These are phyloP conservation scores for Pyrus bretschneideri DNA, from an alignment of 306 rosid species.

Conservation along the genomic window DNA sequence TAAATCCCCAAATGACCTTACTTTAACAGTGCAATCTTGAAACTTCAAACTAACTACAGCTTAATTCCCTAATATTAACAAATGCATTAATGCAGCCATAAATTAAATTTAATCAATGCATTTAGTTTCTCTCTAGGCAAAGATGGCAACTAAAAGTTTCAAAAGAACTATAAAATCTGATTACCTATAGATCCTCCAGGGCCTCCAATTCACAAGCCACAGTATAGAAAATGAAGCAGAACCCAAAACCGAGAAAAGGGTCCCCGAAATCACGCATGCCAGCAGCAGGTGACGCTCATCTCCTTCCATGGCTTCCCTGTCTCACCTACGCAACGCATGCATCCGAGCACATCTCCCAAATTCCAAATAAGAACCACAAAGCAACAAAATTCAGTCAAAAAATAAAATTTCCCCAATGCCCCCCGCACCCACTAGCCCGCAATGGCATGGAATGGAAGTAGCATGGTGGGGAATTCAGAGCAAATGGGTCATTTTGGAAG, in stretches of 20 bases:
- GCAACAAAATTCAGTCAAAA: not conserved
- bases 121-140: not conserved
- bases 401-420: constrained; percentile 7
- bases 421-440: constrained; percentile 31
- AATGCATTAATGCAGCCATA: not conserved
- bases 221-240: constrained; percentile 75
- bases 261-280: constrained; percentile 78
- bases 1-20: not conserved
- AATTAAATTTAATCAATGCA: not conserved
- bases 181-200: constrained; percentile 98
- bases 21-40: not conserved
- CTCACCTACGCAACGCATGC: constrained; percentile 50
- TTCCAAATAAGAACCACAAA: not conserved
- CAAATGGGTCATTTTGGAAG: constrained; percentile 28
- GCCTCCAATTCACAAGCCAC: constrained; percentile 98
- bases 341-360: constrained; percentile 30
- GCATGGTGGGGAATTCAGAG: constrained; percentile 46
- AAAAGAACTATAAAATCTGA: not conserved
- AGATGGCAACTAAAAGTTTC: not conserved
- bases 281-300: constrained; percentile 62
- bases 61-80: not conserved
- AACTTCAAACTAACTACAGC: not conserved
- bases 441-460: constrained; percentile 45
- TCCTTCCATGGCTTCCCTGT: constrained; percentile 65
- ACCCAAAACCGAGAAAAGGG: constrained; percentile 76